A percentile compares a stretch with the other conserved stretches of the same genome.
These are phyloP conservation scores for Lobosporangium transversale DNA, from an alignment of 192 early-diverging fungal species.

Conservation along the genomic window DNA sequence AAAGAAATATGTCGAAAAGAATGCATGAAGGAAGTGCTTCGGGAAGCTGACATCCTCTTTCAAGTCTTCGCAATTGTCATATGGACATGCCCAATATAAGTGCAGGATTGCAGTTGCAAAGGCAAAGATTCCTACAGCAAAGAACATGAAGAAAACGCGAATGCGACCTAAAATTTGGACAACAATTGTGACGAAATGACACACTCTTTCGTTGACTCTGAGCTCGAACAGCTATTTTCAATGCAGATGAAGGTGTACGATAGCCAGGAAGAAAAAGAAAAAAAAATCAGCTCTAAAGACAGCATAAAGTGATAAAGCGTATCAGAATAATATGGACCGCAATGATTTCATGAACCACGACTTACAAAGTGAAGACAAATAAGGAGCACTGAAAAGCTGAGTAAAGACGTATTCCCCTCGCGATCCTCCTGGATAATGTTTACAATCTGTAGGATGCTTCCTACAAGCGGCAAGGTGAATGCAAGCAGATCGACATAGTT, in stretches of 20 bases:
- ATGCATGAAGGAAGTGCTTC: neutral
- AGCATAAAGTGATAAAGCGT: neutral
- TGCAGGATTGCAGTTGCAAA: slow-evolving; percentile 21
- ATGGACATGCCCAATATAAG: slow-evolving; percentile 8
- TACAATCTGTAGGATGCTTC: neutral
- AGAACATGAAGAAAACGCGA: slow-evolving; percentile 20
- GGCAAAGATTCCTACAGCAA: slow-evolving; percentile 9
- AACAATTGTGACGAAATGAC: slow-evolving; percentile 20
- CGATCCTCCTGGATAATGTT: neutral
- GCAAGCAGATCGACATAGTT: slow-evolving; percentile 5
- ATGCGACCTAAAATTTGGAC: neutral
- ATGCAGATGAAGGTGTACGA: neutral
- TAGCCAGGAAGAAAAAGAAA: neutral
- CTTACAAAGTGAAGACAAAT: slow-evolving; percentile 11
- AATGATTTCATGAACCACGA: neutral
- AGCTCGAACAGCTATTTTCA: slow-evolving; percentile 25
- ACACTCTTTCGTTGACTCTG: slow-evolving; percentile 13
- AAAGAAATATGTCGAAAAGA: slow-evolving; percentile 17
- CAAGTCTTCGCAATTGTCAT: neutral
- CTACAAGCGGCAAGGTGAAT: neutral
- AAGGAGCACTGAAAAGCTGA: slow-evolving; percentile 11
- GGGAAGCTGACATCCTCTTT: neutral
- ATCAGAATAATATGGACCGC: neutral
- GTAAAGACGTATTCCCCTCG: neutral
- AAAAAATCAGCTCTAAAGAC: neutral